A percentile compares a stretch with the other conserved stretches of the same genome.
These are phyloP conservation scores for Lagenaria siceraria DNA, from an alignment of 306 rosid genomes.

Conservation along the genomic window DNA sequence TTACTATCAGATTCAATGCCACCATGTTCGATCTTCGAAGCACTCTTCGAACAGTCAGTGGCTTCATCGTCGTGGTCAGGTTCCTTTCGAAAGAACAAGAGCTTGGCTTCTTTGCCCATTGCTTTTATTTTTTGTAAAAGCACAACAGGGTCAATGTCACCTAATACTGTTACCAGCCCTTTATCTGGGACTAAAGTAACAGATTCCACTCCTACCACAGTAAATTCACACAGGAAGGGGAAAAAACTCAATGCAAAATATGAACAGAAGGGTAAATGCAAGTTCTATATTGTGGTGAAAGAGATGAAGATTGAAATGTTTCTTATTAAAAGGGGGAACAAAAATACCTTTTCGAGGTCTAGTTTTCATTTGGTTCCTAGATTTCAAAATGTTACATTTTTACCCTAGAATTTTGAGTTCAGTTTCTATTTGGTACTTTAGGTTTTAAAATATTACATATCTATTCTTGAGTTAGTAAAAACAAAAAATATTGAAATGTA, in stretches of 20 bases:
- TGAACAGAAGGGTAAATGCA: not conserved
- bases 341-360: no score
- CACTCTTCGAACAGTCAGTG: not conserved
- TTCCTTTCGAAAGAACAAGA: conserved; percentile 5
- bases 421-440: no score
- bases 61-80: not conserved
- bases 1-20: not conserved
- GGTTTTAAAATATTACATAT: no score
- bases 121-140: not conserved
- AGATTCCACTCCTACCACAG: conserved; percentile 8
- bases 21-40: not conserved
- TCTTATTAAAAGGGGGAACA: not conserved
- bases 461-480: no score
- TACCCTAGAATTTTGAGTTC: no score
- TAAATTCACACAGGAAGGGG: not conserved
- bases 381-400: no score
- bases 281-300: not conserved
- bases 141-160: conserved; percentile 1
- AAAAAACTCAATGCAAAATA: not conserved
- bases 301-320: not conserved
- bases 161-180: not conserved
- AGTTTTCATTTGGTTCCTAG: no score
- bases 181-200: not conserved
- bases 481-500: no score
- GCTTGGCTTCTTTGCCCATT: not conserved